phyloP scores from a whole-genome alignment of 1,139 yeast genomes.

The Sugiyamaella grinbergsii region DNA sequence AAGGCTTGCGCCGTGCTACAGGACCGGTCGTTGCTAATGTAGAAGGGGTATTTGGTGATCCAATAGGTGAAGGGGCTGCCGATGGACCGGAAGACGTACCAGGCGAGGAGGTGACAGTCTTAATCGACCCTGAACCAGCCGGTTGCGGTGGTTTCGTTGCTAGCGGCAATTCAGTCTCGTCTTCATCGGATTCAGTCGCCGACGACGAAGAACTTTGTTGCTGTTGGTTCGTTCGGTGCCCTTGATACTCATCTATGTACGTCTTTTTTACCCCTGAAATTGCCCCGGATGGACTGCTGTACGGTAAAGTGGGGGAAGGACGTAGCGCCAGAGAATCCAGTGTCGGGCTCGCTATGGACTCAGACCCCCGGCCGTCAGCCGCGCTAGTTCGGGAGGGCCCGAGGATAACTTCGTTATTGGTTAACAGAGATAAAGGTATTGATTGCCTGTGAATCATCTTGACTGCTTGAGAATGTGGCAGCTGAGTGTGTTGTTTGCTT shows the following conservation, averaged over 20 bases:
- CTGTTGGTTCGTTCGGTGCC: neutral
- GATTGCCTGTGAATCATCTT: slow-evolving; percentile 8
- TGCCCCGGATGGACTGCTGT: slow-evolving; percentile 4
- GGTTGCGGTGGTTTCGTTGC: neutral
- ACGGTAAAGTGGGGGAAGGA: too few species aligned
- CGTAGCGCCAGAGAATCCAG: too few species aligned
- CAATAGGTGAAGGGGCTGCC: neutral
- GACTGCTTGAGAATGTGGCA: neutral
- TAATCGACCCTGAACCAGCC: too few species aligned
- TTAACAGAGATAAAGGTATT: slow-evolving; percentile 10
- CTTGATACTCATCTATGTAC: neutral
- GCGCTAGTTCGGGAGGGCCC: neutral
- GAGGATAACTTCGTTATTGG: slow-evolving; percentile 2
- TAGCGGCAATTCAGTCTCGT: neutral
- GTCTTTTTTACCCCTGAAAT: slow-evolving; percentile 10
- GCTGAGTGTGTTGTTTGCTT: neutral
- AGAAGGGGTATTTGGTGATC: too few species aligned
- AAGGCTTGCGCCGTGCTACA: neutral
- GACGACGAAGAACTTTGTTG: neutral
- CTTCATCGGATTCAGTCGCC: slow-evolving; percentile 5
- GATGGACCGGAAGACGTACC: neutral
- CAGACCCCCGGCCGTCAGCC: neutral
- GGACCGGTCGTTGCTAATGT: too few species aligned
- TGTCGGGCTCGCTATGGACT: too few species aligned
- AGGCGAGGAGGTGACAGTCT: too few species aligned